Evolutionary conservation across 768 basidiomycete genomes (phyloP), one percentile per base, ranked within the genome.

Genomic region (Trametes meyenii): DNA sequence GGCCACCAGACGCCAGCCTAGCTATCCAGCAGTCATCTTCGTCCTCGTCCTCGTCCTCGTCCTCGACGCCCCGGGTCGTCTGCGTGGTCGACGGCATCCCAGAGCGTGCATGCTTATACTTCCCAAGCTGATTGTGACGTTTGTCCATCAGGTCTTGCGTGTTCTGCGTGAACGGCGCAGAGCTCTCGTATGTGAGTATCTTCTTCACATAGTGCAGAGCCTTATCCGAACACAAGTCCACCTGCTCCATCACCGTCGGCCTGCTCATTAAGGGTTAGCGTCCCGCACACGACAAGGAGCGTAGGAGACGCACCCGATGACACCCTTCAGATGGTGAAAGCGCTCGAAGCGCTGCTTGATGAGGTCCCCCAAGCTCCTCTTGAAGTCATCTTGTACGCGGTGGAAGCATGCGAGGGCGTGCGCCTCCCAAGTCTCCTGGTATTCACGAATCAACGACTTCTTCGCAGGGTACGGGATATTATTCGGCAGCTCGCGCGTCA

Each of bases 401-500:
- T 66, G 61, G 70, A 81, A 70, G 63, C 80, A 80, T 16, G 63
- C 65, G 16, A 69, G 50, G 0, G 74, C 68, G 6, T 79, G 76
- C 1, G 40, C 40, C 10, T 60, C 54, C 83, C 83, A 83, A 5
- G 72, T 43, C 12, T 42, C 45, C 19, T 77, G 78, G 49, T 74
- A 78, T 6, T 70, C 63, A 1, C 62, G 62, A 35, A 85, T 83
- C 26, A 81, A 72, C n/a, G 68, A 69, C 4, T 65, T 61, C 56
- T 78, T 79, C 8, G 77, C 80, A 14, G 72, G 71, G 46, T 75
- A 80, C 1, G 81, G 81, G n/a, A 78, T 68, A 44, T 81, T 76
- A 13, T 74, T 71, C 0, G 80, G 80, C 19, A 82, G 74, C 50
- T 81, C 79, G 74, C 78, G 77, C 5, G 68, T 71, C 42, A 71